Evolutionary conservation across 2,329 filamentous ascomycete species (phyloP).

Genomic region (Emydomyces testavorans): DNA sequence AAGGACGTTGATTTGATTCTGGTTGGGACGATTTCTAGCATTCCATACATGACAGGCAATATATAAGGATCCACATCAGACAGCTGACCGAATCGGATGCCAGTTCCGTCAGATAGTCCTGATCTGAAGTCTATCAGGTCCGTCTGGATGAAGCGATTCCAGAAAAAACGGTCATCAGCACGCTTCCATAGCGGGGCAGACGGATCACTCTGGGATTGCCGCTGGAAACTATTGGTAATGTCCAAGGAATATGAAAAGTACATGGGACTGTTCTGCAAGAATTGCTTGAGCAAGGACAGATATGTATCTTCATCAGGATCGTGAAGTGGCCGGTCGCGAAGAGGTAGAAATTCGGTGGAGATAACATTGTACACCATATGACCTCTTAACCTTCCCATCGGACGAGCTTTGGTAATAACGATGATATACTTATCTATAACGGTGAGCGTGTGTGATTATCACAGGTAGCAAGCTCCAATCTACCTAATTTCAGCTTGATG

Average conservation of each 20-base stretch:
- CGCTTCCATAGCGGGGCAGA: conserved; percentile 74
- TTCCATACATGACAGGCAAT: conserved; percentile 88
- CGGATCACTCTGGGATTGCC: conserved; percentile 66
- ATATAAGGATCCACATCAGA: conserved; percentile 80
- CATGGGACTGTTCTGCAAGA: conserved; percentile 76
- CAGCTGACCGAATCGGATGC: conserved; percentile 46
- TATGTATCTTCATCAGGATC: conserved; percentile 93
- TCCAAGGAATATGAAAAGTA: conserved; percentile 98
- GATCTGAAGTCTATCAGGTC: conserved; percentile 83
- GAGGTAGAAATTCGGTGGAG: conserved; percentile 81
- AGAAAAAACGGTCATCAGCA: conserved; percentile 96
- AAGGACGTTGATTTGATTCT: conserved; percentile 73
- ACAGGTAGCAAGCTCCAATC: conserved; percentile 13
- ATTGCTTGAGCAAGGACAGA: conserved; percentile 64
- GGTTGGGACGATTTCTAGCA: conserved; percentile 81
- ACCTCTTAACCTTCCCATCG: conserved; percentile 81
- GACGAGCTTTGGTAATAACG: conserved; percentile 85
- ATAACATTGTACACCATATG: conserved; percentile 93
- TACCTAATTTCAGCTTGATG: conserved; percentile 85
- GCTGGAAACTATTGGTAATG: conserved; percentile 92
- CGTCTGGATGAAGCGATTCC: conserved; percentile 86
- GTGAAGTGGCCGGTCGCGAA: conserved; percentile 82
- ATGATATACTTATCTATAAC: conserved; percentile 80
- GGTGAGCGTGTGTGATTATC: conserved; percentile 12
- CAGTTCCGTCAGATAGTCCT: conserved; percentile 40